phyloP scores from a whole-genome alignment of 306 rosid genomes.

The Prinsepia uniflora region DNA sequence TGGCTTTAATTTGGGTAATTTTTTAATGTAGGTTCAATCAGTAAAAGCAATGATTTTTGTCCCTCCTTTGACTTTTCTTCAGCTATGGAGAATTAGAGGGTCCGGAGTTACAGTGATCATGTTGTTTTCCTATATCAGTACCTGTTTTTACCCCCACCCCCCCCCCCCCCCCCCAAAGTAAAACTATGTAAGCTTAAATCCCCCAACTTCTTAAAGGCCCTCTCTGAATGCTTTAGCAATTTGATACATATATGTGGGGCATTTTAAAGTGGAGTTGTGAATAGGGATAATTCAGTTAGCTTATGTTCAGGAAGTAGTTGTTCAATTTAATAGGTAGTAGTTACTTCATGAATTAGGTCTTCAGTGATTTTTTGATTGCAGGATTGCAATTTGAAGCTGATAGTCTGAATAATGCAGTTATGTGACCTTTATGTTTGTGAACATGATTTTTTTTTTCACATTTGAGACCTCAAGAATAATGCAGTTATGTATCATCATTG shows the following conservation, averaged over 20 bases:
- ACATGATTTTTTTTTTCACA: not conserved
- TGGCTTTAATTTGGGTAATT: not conserved
- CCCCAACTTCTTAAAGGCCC: not conserved
- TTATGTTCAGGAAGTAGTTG: not conserved
- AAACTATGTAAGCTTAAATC: not conserved
- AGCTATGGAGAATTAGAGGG: not conserved
- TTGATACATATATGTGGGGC: not conserved
- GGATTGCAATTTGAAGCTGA: not conserved
- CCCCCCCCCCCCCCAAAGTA: not conserved
- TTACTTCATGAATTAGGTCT: slow-evolving; percentile 1
- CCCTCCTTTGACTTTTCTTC: not conserved
- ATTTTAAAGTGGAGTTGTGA: not conserved
- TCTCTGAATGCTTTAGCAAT: not conserved
- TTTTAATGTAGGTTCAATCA: not conserved
- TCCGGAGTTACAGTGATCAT: not conserved
- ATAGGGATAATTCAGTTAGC: not conserved
- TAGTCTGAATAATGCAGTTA: not conserved
- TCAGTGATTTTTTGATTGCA: not conserved
- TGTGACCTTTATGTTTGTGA: not conserved
- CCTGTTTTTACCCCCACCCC: not conserved
- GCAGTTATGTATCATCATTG: not conserved
- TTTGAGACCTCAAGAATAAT: not conserved
- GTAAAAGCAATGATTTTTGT: not conserved
- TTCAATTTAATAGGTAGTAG: not conserved
- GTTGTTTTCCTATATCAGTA: not conserved